phyloP scores from a whole-genome alignment of 23 red algal species.

The Gracilaria domingensis region DNA sequence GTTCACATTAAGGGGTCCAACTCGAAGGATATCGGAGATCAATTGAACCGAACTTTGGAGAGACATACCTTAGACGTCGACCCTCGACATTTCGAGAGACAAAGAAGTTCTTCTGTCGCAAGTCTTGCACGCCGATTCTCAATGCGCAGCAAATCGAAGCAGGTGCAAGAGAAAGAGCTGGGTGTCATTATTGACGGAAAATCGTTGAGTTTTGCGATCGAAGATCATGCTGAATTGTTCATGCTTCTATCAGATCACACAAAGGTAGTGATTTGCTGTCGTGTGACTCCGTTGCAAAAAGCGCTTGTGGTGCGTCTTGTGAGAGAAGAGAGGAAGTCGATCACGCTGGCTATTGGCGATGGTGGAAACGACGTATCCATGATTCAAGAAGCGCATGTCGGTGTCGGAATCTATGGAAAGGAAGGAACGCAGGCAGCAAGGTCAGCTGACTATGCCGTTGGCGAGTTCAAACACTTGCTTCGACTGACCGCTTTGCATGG shows the following conservation, averaged over 20 bases:
- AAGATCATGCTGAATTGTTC: slow-evolving; percentile 81
- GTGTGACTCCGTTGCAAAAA: slow-evolving; percentile 94
- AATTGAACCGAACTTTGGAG: slow-evolving; percentile 59
- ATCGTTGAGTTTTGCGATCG: slow-evolving; percentile 75
- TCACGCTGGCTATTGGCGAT: slow-evolving; percentile 92
- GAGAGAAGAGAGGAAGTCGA: slow-evolving; percentile 62
- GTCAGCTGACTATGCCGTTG: slow-evolving; percentile 85
- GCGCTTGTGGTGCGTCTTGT: slow-evolving; percentile 92
- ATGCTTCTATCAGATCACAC: slow-evolving; percentile 86
- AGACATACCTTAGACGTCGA: slow-evolving; percentile 42
- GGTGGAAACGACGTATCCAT: slow-evolving; percentile 96
- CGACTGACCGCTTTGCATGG: slow-evolving; percentile 84
- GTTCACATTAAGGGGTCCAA: slow-evolving; percentile 67
- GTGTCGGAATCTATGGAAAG: slow-evolving; percentile 90
- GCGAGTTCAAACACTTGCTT: slow-evolving; percentile 81
- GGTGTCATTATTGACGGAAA: slow-evolving; percentile 90
- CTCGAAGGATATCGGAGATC: slow-evolving; percentile 43
- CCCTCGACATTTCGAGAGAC: neutral
- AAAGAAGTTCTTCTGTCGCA: slow-evolving; percentile 16
- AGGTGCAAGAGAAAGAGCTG: slow-evolving; percentile 65
- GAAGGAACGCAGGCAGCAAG: slow-evolving; percentile 92
- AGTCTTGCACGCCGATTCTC: slow-evolving; percentile 44
- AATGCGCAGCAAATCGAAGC: neutral
- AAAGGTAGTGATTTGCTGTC: slow-evolving; percentile 94
- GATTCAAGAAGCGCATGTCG: slow-evolving; percentile 96